Evolutionary conservation across 2,329 filamentous ascomycete genomes (phyloP).

Genomic region (Podosphaera aphanis): DNA sequence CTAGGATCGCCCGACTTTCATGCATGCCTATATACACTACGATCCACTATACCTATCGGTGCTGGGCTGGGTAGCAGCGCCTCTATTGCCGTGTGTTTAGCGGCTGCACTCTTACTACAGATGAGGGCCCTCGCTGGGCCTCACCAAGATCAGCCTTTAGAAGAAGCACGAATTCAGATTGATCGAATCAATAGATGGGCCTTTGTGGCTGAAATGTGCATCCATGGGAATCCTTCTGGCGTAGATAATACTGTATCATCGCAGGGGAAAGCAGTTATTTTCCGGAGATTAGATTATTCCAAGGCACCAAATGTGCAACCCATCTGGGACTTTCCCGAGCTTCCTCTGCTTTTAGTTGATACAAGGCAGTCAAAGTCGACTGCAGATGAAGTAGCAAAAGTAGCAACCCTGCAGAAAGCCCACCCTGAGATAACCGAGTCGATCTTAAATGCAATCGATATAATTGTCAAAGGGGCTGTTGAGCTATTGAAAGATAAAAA

Average conservation of each 20-base stretch:
- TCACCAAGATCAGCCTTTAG: slow-evolving; percentile 69
- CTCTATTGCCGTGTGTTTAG: slow-evolving; percentile 77
- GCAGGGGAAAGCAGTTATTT: slow-evolving; percentile 83
- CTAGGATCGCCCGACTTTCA: slow-evolving; percentile 59
- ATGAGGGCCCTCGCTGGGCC: slow-evolving; percentile 72
- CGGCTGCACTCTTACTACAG: slow-evolving; percentile 65
- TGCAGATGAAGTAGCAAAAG: slow-evolving; percentile 64
- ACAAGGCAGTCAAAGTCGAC: slow-evolving; percentile 77
- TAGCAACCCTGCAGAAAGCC: slow-evolving; percentile 42
- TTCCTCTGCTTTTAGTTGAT: slow-evolving; percentile 75
- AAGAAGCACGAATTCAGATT: slow-evolving; percentile 73
- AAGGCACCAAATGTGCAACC: slow-evolving; percentile 56
- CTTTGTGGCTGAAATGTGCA: slow-evolving; percentile 90
- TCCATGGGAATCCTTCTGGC: slow-evolving; percentile 88
- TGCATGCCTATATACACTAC: slow-evolving; percentile 68
- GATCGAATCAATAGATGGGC: slow-evolving; percentile 96
- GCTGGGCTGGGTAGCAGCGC: slow-evolving; percentile 82
- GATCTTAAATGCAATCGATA: slow-evolving; percentile 70
- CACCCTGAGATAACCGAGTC: slow-evolving; percentile 58
- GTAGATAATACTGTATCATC: slow-evolving; percentile 93
- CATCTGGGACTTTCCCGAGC: slow-evolving; percentile 70
- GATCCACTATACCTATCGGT: slow-evolving; percentile 81
- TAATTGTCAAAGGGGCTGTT: slow-evolving; percentile 33
- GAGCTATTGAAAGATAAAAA: slow-evolving; percentile 32
- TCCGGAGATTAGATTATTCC: slow-evolving; percentile 55